Base-by-base conservation (phyloP, 371 early-diverging fungal species). In the Syncephalis plumigaleata region DNA sequence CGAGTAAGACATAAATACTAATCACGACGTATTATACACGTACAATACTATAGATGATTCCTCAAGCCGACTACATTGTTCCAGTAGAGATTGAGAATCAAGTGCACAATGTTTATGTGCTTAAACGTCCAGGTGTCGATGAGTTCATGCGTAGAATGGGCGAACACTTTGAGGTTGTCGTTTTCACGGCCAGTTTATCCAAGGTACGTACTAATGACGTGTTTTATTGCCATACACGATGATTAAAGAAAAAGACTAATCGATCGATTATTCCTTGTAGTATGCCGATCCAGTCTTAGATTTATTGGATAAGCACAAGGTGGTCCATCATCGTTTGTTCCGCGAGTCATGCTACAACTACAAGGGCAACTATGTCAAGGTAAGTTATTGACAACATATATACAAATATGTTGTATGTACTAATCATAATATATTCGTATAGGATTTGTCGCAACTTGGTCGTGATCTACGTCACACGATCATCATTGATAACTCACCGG, bases 261-360 rank as follows among this genome's bases (percentile, higher is more conserved):
- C 42, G 20, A 22, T 38, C 37, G 21, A 61, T 48, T 54, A 46
- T 61, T n/a, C n/a, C n/a, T n/a, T n/a, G 42, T 65, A 89, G 85
- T 98, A 98, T 57, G 98, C 94, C 24, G 91, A 94, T 60, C 95
- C 95, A 18, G 94, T 95, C 1, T 63, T 95, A 27, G 92, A 94
- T 64, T 75, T 80, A 66, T 69, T 98, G 42, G 98, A 96, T 72
- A 66, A 64, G 46, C 73, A 77, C 56, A 65, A 72, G 38, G 88
- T 85, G 2, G 80, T 98, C 21, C 72, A 75, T 44, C 91, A 94
- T 61, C 70, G 92, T 37, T 68, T 98, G 45, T 95, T 91, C 73
- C 77, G 98, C 54, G 93, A 94, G 57, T 79, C 86, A n/a, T 98
- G 98, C 65, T 76, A 79, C 46, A 78, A 91, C 60, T 83, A 90